Base-by-base conservation (phyloP, 108 stramenopile genomes). In the Epipyxis sp. region DNA sequence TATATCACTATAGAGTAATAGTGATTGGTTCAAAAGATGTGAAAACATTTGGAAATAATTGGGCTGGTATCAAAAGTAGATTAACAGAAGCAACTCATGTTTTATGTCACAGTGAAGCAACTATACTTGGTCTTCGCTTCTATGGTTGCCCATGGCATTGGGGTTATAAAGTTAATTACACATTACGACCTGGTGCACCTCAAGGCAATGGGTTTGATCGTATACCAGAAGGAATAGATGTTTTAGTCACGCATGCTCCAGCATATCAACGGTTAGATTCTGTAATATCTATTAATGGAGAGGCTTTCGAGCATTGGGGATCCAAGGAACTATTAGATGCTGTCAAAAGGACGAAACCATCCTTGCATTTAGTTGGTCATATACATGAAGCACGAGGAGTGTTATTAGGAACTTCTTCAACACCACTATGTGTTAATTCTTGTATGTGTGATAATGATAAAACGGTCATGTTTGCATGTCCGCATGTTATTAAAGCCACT, bases 81-180 rank as follows among this genome's bases (percentile, higher is more conserved):
- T 42, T 74, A 6, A 13, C 71, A 3, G 20, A 27, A 6, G 71
- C 71, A 6, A 74, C 71, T 10, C 71, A 74, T 32, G 71, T 74
- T 16, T 39, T 74, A 6, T 74, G 32, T 10, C 46, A 74, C 25
- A 34, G 42, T 6, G 50, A 46, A 32, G 71, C 25, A 16, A 54
- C 71, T 54, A 39, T 74, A 6, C 43, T 74, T 6, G 71, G 71
- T 32, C 16, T 74, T 74, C 44, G 71, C 3, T 54, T 74, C 71
- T 57, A 74, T 74, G 71, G 71, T 37, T 27, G 32, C 25, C 71
- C 71, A 30, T 74, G 71, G 71, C 71, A 65, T 65, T 65, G 71
- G 50, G 50, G 50, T 6, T 32, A 57, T 32, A 74, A 46, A 32
- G 3, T 27, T 27, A 74, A 74, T 20, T 57, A 57, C 25, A 54